Evolutionary conservation across 176 grass and related monocot species (phyloP).

Genomic region (Cocos nucifera): DNA sequence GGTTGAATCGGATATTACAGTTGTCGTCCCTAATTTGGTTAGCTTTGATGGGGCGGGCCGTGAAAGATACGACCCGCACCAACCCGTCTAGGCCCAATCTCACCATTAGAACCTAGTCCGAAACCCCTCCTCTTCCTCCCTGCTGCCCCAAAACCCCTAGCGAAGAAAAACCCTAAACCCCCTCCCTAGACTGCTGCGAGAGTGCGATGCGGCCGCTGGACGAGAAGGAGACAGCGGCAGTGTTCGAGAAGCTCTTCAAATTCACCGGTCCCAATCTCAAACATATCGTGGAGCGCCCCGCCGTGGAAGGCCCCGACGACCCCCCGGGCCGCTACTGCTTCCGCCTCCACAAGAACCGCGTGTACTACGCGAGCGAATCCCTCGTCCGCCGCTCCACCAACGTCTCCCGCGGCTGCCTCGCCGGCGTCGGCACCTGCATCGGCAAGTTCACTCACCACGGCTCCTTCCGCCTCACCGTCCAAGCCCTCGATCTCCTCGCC

Average conservation of each 20-base stretch:
- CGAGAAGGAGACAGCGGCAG: constrained; percentile 75
- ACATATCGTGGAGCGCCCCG: constrained; percentile 64
- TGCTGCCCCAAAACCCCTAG: too few species aligned
- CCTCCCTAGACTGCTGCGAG: too few species aligned
- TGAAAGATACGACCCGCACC: too few species aligned
- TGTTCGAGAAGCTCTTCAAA: constrained; percentile 91
- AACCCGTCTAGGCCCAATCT: too few species aligned
- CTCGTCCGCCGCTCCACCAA: constrained; percentile 59
- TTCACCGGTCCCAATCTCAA: constrained; percentile 81
- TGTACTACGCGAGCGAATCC: constrained; percentile 69
- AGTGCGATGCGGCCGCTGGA: constrained; percentile 55
- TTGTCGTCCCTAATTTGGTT: too few species aligned
- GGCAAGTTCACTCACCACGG: constrained; percentile 85
- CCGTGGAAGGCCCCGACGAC: constrained; percentile 51
- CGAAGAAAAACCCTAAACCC: neutral
- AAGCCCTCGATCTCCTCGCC: constrained; percentile 75
- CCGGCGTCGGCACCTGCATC: constrained; percentile 55
- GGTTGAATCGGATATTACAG: too few species aligned
- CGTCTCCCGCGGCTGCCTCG: constrained; percentile 49
- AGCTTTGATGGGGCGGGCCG: too few species aligned
- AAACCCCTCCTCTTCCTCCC: too few species aligned
- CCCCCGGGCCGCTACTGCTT: constrained; percentile 60
- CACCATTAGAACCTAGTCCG: too few species aligned
- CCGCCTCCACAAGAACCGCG: constrained; percentile 82
- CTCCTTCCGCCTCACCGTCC: constrained; percentile 72